Base-by-base conservation (phyloP, 805 yeast genomes). In the Candida multigemmis region DNA sequence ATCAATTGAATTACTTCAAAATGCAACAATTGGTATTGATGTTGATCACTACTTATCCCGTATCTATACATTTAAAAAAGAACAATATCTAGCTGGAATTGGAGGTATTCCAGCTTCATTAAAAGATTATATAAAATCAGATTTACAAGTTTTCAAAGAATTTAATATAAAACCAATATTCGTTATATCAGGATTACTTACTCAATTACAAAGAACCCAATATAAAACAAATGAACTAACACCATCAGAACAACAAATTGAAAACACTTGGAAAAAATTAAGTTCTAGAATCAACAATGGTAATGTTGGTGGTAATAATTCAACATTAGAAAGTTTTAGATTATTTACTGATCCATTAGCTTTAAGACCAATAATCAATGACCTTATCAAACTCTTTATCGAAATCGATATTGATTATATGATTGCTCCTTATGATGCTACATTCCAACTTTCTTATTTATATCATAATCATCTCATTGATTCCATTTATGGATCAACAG, bases 401-500 rank as follows among this genome's bases (percentile, higher is more conserved):
- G 68, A 65, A 12, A 60, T 65, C 25, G 67, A 60, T 3, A 53
- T 83, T 8, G 79, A 77, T 32, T 87, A 68, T 45, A 52, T 85
- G 31, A 71, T 86, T 8, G 80, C 94, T 19, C 97, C 97, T 4
- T 86, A 75, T 45, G 65, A 75, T 23, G 74, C 96, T 1, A 75
- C 85, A 55, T 69, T 77, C 21, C 96, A 89, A 52, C 61, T 91
- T 41, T 72, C 81, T 5, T 85, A 84, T 42, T 55, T 89, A 41
- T 65, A 67, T 35, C 68, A 68, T 23, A 60, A 60, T 25, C 63
- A 60, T 0, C 54, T 62, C 24, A 69, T 89, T 26, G 86, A 87
- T 48, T 75, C 80, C 4, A 73, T 87, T 19, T 82, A 75, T 51
- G 95, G 94, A 1, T 77, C 95, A 6, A 77, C 86, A 1, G 97